Evolutionary conservation across 306 rosid species (phyloP).

Genomic region (Arachis stenosperma): DNA sequence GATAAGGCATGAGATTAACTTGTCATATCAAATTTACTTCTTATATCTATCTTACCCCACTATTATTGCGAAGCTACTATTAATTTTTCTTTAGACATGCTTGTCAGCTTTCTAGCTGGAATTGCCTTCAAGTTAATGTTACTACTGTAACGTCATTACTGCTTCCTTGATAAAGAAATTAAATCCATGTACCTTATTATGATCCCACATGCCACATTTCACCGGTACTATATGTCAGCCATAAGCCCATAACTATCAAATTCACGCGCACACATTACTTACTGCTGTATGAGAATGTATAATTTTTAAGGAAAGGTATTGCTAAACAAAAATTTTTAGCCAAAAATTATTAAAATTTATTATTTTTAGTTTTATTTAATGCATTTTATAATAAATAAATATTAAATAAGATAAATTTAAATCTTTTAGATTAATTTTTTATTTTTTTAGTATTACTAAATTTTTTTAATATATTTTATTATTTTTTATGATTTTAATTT

Average conservation of each 20-base stretch:
- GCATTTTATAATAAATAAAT: too few species aligned
- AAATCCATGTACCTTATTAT: slow-evolving; percentile 16
- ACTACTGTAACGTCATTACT: slow-evolving; percentile 24
- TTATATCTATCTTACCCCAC: not conserved
- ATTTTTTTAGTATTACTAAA: too few species aligned
- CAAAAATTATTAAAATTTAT: too few species aligned
- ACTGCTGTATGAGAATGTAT: not conserved
- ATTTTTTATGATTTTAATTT: too few species aligned
- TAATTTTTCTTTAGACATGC: slow-evolving; percentile 25
- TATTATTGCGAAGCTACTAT: not conserved
- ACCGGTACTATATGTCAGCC: not conserved
- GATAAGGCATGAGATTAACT: not conserved
- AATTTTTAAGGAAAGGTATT: not conserved
- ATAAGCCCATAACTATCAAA: slow-evolving; percentile 20
- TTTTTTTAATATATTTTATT: too few species aligned
- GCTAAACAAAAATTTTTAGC: not conserved
- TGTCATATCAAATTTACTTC: not conserved
- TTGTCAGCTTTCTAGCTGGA: slow-evolving; percentile 42
- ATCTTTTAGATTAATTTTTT: too few species aligned
- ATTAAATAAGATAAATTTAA: too few species aligned
- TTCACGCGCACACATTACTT: slow-evolving; percentile 5
- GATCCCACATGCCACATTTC: slow-evolving; percentile 38
- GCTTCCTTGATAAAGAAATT: slow-evolving; percentile 1
- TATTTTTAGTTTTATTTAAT: too few species aligned
- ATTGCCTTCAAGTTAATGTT: slow-evolving; percentile 35